These are phyloP conservation scores for Shiraia sp. DNA, from an alignment of 2,329 filamentous ascomycete genomes.

Conservation along the genomic window DNA sequence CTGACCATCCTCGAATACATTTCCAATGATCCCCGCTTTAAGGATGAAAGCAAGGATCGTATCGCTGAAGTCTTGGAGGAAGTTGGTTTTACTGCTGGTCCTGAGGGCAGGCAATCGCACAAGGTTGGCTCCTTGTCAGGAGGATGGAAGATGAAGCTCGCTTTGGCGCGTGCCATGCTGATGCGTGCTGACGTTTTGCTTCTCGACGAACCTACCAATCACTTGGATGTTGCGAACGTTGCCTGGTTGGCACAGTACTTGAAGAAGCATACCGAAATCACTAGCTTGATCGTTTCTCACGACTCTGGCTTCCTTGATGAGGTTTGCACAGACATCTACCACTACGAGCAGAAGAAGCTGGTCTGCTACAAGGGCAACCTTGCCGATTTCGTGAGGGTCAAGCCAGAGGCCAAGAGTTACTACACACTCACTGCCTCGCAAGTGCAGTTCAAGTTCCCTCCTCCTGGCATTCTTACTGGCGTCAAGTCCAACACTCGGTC, in stretches of 20 bases:
- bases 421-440: slow-evolving; percentile 89
- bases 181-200: slow-evolving; percentile 95
- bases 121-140: slow-evolving; percentile 93
- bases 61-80: slow-evolving; percentile 84
- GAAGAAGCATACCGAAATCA: slow-evolving; percentile 94
- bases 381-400: slow-evolving; percentile 80
- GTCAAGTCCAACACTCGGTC: slow-evolving; percentile 94
- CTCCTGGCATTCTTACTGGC: slow-evolving; percentile 89
- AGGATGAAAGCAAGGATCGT: slow-evolving; percentile 74
- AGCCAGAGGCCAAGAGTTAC: slow-evolving; percentile 95
- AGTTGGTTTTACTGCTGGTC: slow-evolving; percentile 90
- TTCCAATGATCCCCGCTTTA: slow-evolving; percentile 83
- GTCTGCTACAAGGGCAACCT: slow-evolving; percentile 83
- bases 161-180: slow-evolving; percentile 93
- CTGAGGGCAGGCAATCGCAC: slow-evolving; percentile 84
- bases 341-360: slow-evolving; percentile 98
- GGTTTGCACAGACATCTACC: slow-evolving; percentile 98
- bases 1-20: slow-evolving; percentile 95
- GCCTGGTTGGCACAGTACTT: slow-evolving; percentile 95
- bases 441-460: slow-evolving; percentile 97
- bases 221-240: slow-evolving; percentile 94
- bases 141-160: slow-evolving; percentile 99
- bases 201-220: slow-evolving; percentile 98
- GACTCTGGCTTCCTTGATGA: slow-evolving; percentile 97
- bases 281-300: slow-evolving; percentile 96